Conservation (phyloP, 192 early-diverging fungal genomes). For the Dimargaris verticillata region DNA sequence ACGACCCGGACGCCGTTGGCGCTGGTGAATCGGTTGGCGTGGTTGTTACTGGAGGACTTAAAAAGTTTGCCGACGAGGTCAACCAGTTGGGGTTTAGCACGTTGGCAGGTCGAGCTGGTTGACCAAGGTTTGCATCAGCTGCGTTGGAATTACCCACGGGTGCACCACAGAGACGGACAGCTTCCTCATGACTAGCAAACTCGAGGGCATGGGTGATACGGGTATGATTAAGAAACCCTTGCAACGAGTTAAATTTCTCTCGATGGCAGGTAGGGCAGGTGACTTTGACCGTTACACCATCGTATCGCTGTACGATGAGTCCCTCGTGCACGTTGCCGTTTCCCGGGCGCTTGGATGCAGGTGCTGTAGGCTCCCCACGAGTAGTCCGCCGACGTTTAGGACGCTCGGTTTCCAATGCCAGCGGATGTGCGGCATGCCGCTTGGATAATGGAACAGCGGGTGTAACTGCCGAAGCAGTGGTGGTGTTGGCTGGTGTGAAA, state of each 20-base stretch:
- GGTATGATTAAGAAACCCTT: constrained; percentile 80
- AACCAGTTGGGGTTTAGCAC: constrained; percentile 15
- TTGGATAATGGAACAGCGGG: background rate
- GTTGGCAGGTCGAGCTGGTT: constrained; percentile 9
- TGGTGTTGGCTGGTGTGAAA: no score
- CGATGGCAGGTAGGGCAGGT: constrained; percentile 62
- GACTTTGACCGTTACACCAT: constrained; percentile 39
- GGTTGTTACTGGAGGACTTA: constrained; percentile 32
- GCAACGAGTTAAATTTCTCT: constrained; percentile 58
- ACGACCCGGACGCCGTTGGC: background rate
- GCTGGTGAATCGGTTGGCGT: background rate
- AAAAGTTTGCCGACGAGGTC: constrained; percentile 18
- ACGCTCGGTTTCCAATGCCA: background rate
- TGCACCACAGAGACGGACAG: constrained; percentile 52
- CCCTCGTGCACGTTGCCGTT: constrained; percentile 4
- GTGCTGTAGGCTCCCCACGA: constrained; percentile 15
- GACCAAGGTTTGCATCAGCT: constrained; percentile 10
- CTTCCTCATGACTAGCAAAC: constrained; percentile 61
- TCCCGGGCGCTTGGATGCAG: background rate
- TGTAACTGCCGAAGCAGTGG: no score
- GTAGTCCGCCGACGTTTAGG: background rate
- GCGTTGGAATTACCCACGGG: constrained; percentile 24
- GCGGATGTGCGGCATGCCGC: background rate
- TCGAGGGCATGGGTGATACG: constrained; percentile 51
- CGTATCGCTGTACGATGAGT: constrained; percentile 23